Percentiles rank a stretch among this genome's conserved stretches.
Evolutionary conservation across 176 grass and related monocot species (phyloP).

Genomic region (Triticum dicoccoides): DNA sequence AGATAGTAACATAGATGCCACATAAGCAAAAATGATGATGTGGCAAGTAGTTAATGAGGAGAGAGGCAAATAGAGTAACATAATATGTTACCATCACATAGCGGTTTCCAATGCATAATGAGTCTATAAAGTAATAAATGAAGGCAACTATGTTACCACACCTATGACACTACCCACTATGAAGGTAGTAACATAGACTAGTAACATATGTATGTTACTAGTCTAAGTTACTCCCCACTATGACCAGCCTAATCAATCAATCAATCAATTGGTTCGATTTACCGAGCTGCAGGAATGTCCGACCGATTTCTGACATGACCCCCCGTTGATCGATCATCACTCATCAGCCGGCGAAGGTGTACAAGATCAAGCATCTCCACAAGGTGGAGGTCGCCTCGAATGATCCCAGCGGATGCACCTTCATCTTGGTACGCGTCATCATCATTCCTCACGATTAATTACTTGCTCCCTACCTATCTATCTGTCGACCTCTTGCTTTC

Average conservation of each 20-base stretch:
- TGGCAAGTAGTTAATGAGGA: too few species aligned
- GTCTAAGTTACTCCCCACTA: too few species aligned
- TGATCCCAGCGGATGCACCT: conserved; percentile 89
- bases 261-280: neutral
- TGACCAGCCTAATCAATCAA: neutral
- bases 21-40: too few species aligned
- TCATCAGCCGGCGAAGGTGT: conserved; percentile 72
- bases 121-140: too few species aligned
- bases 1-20: too few species aligned
- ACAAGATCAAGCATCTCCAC: conserved; percentile 97
- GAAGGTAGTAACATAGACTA: too few species aligned
- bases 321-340: conserved; percentile 18
- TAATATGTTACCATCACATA: too few species aligned
- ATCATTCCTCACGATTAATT: neutral
- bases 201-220: too few species aligned
- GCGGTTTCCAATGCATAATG: too few species aligned
- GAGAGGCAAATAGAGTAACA: too few species aligned
- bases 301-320: neutral
- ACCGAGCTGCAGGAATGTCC: neutral
- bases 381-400: conserved; percentile 81
- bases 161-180: too few species aligned
- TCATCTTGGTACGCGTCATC: conserved; percentile 57
- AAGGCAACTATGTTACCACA: too few species aligned
- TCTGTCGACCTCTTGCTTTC: neutral
- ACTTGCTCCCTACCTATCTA: neutral